Evolutionary conservation across 176 grass and related monocot genomes (phyloP).

Genomic region (Eleusine coracana): DNA sequence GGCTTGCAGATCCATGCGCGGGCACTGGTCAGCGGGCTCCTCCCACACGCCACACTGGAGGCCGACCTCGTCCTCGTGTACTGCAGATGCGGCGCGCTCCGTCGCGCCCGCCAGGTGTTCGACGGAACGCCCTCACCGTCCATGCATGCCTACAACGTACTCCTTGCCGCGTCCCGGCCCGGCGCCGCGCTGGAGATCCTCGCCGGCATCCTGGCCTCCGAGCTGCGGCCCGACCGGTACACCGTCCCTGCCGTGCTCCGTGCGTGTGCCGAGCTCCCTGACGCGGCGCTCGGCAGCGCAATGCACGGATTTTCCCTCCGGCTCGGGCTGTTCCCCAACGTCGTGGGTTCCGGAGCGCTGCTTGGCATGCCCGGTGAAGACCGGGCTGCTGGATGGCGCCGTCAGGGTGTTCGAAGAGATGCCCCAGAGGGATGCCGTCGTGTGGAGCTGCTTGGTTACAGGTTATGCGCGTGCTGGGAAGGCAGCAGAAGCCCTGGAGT

Average conservation of each 20-base stretch:
- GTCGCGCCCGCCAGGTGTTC: constrained; percentile 41
- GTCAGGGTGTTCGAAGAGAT: constrained; percentile 46
- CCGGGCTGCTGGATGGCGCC: constrained; percentile 39
- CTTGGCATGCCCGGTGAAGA: constrained; percentile 51
- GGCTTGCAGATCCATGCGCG: constrained; percentile 38
- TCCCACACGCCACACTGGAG: constrained; percentile 52
- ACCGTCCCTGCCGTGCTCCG: constrained; percentile 50
- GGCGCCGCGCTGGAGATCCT: constrained; percentile 13
- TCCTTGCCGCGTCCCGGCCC: constrained; percentile 43
- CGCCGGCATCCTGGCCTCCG: constrained; percentile 23
- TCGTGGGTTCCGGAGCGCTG: constrained; percentile 35
- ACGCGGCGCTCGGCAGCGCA: constrained; percentile 15
- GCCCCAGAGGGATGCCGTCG: constrained; percentile 41
- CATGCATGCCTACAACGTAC: constrained; percentile 62
- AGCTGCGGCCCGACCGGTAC: constrained; percentile 44
- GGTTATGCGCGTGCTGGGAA: constrained; percentile 46
- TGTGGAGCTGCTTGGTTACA: constrained; percentile 59
- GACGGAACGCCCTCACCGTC: constrained; percentile 38
- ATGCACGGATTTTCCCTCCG: constrained; percentile 35
- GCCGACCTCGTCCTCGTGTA: constrained; percentile 50
- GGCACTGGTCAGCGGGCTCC: constrained; percentile 10
- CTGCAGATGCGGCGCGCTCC: constrained; percentile 26
- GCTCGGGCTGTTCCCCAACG: constrained; percentile 30
- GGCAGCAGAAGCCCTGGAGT: background rate
- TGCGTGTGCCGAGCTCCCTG: constrained; percentile 26